These are phyloP conservation scores for Drechmeria coniospora DNA, from an alignment of 2,329 filamentous ascomycete genomes.

Conservation along the genomic window DNA sequence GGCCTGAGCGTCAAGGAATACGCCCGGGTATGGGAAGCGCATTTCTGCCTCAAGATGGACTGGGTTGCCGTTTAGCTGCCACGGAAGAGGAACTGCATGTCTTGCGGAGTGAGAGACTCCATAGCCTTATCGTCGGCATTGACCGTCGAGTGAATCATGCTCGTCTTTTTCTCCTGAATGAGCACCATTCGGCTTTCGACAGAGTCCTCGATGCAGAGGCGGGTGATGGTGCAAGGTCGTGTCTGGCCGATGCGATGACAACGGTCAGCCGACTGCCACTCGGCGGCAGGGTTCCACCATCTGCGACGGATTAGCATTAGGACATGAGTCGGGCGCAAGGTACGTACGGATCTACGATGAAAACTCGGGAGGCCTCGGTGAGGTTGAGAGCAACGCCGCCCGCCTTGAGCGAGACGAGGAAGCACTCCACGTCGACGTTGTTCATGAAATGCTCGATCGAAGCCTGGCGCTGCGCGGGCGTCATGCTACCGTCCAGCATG, in stretches of 20 bases:
- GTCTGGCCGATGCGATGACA: conserved; percentile 92
- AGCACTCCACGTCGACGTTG: conserved; percentile 86
- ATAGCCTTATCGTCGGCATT: conserved; percentile 83
- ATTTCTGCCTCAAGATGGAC: too few relatives aligned
- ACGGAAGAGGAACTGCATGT: conserved; percentile 93
- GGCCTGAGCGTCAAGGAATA: too few relatives aligned
- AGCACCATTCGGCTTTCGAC: conserved; percentile 93
- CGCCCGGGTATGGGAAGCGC: too few relatives aligned
- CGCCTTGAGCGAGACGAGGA: conserved; percentile 89
- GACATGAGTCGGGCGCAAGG: neutral
- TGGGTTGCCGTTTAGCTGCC: too few relatives aligned
- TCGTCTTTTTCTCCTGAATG: conserved; percentile 96
- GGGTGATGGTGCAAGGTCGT: conserved; percentile 83
- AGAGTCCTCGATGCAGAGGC: conserved; percentile 90
- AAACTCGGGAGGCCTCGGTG: conserved; percentile 86
- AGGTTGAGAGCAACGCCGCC: conserved; percentile 91
- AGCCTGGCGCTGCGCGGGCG: conserved; percentile 77
- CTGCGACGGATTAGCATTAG: conserved; percentile 25
- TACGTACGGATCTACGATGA: conserved; percentile 91
- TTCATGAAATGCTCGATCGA: conserved; percentile 96
- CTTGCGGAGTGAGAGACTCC: conserved; percentile 77
- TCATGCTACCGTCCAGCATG: conserved; percentile 97
- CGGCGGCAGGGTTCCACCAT: conserved; percentile 99
- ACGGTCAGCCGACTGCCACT: conserved; percentile 94
- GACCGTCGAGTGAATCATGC: conserved; percentile 94